These are phyloP conservation scores for Saccharomyces pastorianus DNA, from an alignment of 1,139 yeast species.

Conservation along the genomic window DNA sequence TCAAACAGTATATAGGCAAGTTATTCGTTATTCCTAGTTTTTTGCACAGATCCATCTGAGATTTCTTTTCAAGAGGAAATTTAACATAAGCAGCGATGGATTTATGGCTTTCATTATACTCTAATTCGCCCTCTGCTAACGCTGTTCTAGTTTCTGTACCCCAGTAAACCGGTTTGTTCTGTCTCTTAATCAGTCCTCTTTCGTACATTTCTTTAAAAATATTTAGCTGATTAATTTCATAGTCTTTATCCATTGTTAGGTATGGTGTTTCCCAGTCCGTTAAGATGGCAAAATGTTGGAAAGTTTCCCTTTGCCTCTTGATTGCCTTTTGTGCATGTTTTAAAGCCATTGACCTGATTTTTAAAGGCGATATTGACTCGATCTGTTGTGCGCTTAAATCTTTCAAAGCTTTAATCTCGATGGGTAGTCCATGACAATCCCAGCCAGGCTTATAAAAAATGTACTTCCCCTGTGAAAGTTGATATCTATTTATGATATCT, in stretches of 20 bases:
- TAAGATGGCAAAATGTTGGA: conserved; percentile 67
- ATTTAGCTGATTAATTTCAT: conserved; percentile 65
- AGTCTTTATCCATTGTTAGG: conserved; percentile 60
- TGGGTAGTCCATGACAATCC: conserved; percentile 98
- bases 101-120: conserved; percentile 64
- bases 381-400: conserved; percentile 29
- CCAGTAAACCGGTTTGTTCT: conserved; percentile 94
- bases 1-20: conserved; percentile 33
- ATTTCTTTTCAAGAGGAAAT: conserved; percentile 44
- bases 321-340: conserved; percentile 63
- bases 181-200: conserved; percentile 66
- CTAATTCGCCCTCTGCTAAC: conserved; percentile 91
- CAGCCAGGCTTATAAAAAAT: conserved; percentile 85
- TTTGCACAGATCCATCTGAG: conserved; percentile 8
- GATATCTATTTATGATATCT: conserved; percentile 72
- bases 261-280: conserved; percentile 73
- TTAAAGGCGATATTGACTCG: conserved; percentile 37
- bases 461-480: conserved; percentile 52
- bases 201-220: conserved; percentile 61
- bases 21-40: conserved; percentile 5
- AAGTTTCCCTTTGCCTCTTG: conserved; percentile 52
- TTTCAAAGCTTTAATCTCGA: conserved; percentile 71
- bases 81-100: conserved; percentile 67
- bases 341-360: conserved; percentile 57
- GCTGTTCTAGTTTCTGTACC: conserved; percentile 93